These are phyloP conservation scores for Leishmania gerbilli DNA, from an alignment of 208 protist species.

Conservation along the genomic window DNA sequence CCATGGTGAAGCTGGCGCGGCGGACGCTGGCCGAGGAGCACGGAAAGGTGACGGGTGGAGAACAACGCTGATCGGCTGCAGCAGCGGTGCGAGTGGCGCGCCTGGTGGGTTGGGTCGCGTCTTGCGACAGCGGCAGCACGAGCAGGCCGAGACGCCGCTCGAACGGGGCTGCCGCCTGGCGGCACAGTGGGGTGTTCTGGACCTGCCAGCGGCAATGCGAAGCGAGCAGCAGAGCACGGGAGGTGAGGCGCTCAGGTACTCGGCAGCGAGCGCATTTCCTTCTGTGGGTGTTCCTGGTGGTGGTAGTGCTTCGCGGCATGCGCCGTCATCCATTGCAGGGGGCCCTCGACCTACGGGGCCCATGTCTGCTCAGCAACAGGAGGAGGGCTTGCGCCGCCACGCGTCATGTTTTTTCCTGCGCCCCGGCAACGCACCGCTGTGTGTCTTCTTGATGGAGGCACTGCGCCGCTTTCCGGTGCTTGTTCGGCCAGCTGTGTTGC, in stretches of 20 bases:
- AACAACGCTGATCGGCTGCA: slow-evolving; percentile 2
- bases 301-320: neutral
- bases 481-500: slow-evolving; percentile 37
- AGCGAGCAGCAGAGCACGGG: neutral
- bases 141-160: slow-evolving; percentile 21
- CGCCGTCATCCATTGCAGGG: neutral
- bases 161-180: slow-evolving; percentile 28
- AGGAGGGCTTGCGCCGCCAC: slow-evolving; percentile 34
- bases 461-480: slow-evolving; percentile 69
- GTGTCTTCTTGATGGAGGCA: slow-evolving; percentile 62
- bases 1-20: neutral
- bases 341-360: neutral
- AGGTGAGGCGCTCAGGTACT: neutral
- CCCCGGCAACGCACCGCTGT: slow-evolving; percentile 59
- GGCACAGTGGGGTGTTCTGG: slow-evolving; percentile 24
- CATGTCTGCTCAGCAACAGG: slow-evolving; percentile 11
- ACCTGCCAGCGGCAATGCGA: slow-evolving; percentile 3
- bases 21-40: neutral
- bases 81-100: slow-evolving; percentile 7
- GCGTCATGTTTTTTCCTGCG: slow-evolving; percentile 62
- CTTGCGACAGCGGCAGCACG: slow-evolving; percentile 6
- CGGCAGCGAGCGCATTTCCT: neutral
- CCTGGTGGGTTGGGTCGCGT: neutral
- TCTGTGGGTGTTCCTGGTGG: neutral
- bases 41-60: neutral